Evolutionary conservation across 2,329 filamentous ascomycete genomes (phyloP), one percentile per base, ranked within the genome.

Genomic region (Trichoderma sp.): DNA sequence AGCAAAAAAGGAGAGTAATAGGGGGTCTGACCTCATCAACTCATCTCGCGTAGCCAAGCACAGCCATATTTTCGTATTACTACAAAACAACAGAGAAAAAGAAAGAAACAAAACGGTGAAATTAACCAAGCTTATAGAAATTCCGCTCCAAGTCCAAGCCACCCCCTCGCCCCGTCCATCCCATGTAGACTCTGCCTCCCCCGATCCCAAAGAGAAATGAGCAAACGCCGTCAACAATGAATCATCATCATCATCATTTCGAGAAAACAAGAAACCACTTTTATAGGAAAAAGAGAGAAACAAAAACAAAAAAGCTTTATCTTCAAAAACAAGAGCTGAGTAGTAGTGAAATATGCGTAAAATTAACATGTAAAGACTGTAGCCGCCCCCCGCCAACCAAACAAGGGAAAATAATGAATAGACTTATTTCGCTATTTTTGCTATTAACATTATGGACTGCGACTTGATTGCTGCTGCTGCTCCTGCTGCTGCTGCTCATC

Each of bases 11-110:
- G 21, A 29, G 29, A 52, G 49, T 6, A 66, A 19, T 43, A 59
- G 31, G 53, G 37, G 55, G 40, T 56, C 53, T 37, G 52, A 57
- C 53, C 53, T 40, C 27, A 35, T 52, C 40, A 27, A 24, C 43
- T 67, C 64, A 67, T 67, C 55, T 67, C 64, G 64, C 64, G 55
- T 67, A 67, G 24, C 40, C 64, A 59, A 52, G 52, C 53, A 58
- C 40, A 24, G 64, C 14, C 40, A 67, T 29, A 67, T 35, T 37
- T 67, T 67, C 64, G 58, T 52, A 52, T 67, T 59, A 67, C 55
- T 59, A 59, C 52, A 37, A 57, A 37, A 52, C 35, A 43, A 56
- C 40, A 49, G 21, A 35, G n/a, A 37, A 33, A 27, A 16, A 2
- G 16, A 21, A 6, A 47, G 35, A 43, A 31, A 14, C 1, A 3